Base-by-base conservation (phyloP, 2,329 filamentous ascomycete genomes). In the Monosporascus sp. region DNA sequence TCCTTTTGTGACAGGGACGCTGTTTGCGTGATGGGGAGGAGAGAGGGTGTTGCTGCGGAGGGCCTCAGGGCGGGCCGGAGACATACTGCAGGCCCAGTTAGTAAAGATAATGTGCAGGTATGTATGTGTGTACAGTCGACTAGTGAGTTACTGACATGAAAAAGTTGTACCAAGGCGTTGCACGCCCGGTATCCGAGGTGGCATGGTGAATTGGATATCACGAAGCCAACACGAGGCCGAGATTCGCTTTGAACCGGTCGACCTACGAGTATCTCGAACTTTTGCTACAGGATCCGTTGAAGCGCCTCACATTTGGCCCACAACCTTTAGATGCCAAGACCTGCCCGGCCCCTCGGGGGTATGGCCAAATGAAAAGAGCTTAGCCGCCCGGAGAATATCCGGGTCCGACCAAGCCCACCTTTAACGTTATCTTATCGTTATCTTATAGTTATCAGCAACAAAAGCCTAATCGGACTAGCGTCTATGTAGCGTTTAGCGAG, bases 1-100 rank as follows among this genome's bases (percentile, higher is more conserved):
- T 88, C 81, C 60, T 83, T 78, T 50, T 74, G 73, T 39, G 83
- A 82, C 22, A 86, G 68, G 60, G 82, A 83, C 49, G 88, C 86
- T 57, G 82, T 82, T 60, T 89, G 83, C 22, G 64, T 68, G 61
- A 81, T 73, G 67, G 86, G 67, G 62, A 83, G 78, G 63, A 87
- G 73, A 64, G 77, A 76, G 62, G 74, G 77, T 57, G 77, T 77
- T 57, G 38, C 22, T 20, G 72, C 70, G 36, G 73, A 62, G 41
- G 75, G 69, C 58, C 72, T 75, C 46, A 72, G 60, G 39, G 78
- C 72, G 50, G 81, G 81, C 56, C 83, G 81, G 41, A 86, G 74
- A 68, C 81, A 85, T 72, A 86, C 83, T 86, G 61, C 20, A 48
- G 18, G 22, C 15, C 14, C 31, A 11, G 31, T 35, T 14, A 35